Evolutionary conservation across 768 basidiomycete genomes (phyloP).

Genomic region (Thelephora aurantiotincta): DNA sequence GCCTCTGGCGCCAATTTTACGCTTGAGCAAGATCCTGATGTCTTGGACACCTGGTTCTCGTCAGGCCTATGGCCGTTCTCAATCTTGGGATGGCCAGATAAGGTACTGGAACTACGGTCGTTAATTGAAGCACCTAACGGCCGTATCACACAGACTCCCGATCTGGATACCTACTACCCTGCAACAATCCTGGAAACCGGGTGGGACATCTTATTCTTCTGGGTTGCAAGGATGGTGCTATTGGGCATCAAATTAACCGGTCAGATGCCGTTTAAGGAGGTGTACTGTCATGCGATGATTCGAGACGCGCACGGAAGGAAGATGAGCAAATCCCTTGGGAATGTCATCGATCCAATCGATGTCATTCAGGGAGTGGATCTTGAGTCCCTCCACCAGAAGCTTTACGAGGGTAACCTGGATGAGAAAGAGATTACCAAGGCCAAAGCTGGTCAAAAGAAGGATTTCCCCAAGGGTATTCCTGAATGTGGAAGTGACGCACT

Average conservation of each 20-base stretch:
- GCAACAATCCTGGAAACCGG: constrained; percentile 89
- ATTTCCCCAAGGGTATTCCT: constrained; percentile 97
- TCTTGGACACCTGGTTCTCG: constrained; percentile 98
- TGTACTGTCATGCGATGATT: constrained; percentile 96
- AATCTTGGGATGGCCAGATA: constrained; percentile 95
- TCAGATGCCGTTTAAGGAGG: constrained; percentile 87
- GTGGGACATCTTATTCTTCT: constrained; percentile 99
- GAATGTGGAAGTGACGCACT: constrained; percentile 97
- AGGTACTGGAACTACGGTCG: constrained; percentile 28
- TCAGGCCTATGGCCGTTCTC: constrained; percentile 97
- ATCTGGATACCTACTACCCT: constrained; percentile 77
- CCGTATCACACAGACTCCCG: constrained; percentile 40
- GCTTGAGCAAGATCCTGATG: constrained; percentile 90
- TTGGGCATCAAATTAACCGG: constrained; percentile 84
- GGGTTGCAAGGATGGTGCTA: constrained; percentile 98
- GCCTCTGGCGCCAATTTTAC: constrained; percentile 56
- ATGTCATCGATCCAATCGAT: constrained; percentile 94
- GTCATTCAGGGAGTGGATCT: constrained; percentile 79
- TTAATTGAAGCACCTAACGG: background rate
- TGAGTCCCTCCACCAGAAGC: constrained; percentile 70
- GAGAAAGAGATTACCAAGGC: constrained; percentile 88
- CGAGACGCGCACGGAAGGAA: constrained; percentile 97
- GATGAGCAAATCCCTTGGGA: constrained; percentile 97
- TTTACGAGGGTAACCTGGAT: constrained; percentile 85
- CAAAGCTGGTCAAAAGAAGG: constrained; percentile 91